Base-by-base conservation (phyloP, 225 moss, liverwort and hornwort genomes). In the Straminergon stramineum region DNA sequence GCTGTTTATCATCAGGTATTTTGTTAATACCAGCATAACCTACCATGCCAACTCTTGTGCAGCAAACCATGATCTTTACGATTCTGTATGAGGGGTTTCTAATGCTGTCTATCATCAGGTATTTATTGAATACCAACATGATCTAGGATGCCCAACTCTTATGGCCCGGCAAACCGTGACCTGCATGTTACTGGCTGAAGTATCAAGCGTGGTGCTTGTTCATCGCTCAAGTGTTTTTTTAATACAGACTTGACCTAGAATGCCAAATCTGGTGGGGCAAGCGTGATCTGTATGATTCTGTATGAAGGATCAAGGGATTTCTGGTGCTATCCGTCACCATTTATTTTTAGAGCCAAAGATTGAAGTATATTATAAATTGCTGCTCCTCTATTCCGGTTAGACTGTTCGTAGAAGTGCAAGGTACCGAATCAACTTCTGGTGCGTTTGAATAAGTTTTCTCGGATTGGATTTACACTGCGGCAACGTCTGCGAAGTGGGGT, bases 401-500 rank as follows among this genome's bases (percentile, higher is more conserved):
- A 30, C 58, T 79, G 39, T 65, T 22, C 41, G 56, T 75, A 87
- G 64, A 88, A 63, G 78, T 60, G 58, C 8, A 55, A 77, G 69
- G 55, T 70, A 57, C 56, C 56, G 76, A 77, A 32, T 75, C 45
- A 81, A 68, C 67, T 71, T 45, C 58, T 76, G 52, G 81, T 63
- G 84, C 78, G 57, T 51, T 48, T 61, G 28, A 9, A 64, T 52
- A 43, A 53, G 55, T 58, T 67, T 89, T 51, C 57, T 23, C 62
- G 41, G 88, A 70, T 88, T 84, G 68, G 58, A n/a, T 84, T 79
- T 81, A 91, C 88, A 89, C 57, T 30, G 89, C 77, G 90, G 77
- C 92, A 76, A 82, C 90, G 86, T 88, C 86, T 93, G 89, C 91
- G 90, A 91, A 93, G 92, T 87, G 89, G 90, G 91, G 90, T 89